Conservation (phyloP, 1,284 basidiomycete species). For the Malassezia sympodialis region DNA sequence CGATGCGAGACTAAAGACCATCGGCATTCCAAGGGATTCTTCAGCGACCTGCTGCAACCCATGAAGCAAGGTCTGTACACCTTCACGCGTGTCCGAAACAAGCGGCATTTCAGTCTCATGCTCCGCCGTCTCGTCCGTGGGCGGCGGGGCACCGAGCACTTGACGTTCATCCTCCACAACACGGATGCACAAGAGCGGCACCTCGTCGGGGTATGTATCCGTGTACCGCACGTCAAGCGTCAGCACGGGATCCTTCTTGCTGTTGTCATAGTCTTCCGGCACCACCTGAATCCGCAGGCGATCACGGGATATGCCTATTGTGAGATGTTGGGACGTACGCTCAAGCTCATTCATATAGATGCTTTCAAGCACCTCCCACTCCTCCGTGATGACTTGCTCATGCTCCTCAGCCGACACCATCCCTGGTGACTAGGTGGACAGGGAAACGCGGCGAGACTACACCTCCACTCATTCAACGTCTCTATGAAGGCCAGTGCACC, state of each 20-base stretch:
- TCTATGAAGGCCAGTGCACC: not conserved
- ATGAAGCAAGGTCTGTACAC: slow-evolving; percentile 54
- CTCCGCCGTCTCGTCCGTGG: slow-evolving; percentile 11
- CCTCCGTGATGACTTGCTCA: slow-evolving; percentile 57
- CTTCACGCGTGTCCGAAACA: slow-evolving; percentile 22
- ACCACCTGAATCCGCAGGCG: slow-evolving; percentile 75
- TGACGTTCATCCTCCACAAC: slow-evolving; percentile 52
- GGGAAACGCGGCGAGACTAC: not conserved
- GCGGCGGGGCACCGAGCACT: slow-evolving; percentile 19
- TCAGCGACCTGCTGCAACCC: slow-evolving; percentile 62
- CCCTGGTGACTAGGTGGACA: not conserved
- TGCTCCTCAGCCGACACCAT: slow-evolving; percentile 47
- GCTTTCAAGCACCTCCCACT: slow-evolving; percentile 87
- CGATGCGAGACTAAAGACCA: slow-evolving; percentile 88
- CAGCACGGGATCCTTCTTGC: slow-evolving; percentile 15
- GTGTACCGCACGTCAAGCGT: slow-evolving; percentile 63
- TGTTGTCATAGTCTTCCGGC: slow-evolving; percentile 61
- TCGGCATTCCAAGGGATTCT: slow-evolving; percentile 89
- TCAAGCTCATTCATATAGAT: slow-evolving; percentile 89
- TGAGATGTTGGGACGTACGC: slow-evolving; percentile 59
- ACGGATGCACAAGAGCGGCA: slow-evolving; percentile 66
- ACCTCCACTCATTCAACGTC: not conserved
- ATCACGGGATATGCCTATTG: slow-evolving; percentile 70
- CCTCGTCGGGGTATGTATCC: slow-evolving; percentile 61
- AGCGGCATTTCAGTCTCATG: slow-evolving; percentile 49